Conservation (phyloP, 148 eudicot species). For the Chenopodium formosanum region DNA sequence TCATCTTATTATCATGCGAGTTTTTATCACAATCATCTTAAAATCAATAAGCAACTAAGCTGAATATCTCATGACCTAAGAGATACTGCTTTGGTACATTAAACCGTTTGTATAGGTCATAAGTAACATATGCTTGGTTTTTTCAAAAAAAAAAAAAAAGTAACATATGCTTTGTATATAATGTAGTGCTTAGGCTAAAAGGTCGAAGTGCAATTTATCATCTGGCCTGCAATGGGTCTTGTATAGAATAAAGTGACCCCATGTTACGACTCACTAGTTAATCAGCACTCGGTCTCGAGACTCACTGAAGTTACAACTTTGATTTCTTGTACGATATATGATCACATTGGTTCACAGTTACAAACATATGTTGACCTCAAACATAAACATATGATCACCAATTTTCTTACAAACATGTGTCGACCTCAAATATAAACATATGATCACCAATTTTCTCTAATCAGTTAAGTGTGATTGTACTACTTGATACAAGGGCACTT, state of each 20-base stretch:
- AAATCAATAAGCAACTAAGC: not conserved
- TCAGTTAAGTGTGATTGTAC: too few species aligned
- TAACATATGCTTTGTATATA: too few species aligned
- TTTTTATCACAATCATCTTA: not conserved
- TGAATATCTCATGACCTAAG: not conserved
- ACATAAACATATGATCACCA: too few species aligned
- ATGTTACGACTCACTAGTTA: not conserved
- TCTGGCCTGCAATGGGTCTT: not conserved
- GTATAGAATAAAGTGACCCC: not conserved
- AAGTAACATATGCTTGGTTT: too few species aligned
- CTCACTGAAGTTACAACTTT: not conserved
- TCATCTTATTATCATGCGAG: not conserved
- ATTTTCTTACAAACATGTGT: not conserved
- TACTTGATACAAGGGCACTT: too few species aligned
- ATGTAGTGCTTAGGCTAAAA: not conserved
- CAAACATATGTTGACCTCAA: not conserved
- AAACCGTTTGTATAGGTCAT: not conserved
- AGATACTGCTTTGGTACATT: not conserved
- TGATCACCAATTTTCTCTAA: too few species aligned
- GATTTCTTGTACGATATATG: not conserved
- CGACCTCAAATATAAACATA: not conserved
- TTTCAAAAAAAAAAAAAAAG: too few species aligned
- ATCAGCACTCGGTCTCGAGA: too few species aligned
- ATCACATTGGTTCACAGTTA: not conserved
- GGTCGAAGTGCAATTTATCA: not conserved